Percentiles rank a stretch among this genome's conserved stretches.
phyloP scores from a whole-genome alignment of 805 yeast species.

The Ogataea pilisensis region DNA sequence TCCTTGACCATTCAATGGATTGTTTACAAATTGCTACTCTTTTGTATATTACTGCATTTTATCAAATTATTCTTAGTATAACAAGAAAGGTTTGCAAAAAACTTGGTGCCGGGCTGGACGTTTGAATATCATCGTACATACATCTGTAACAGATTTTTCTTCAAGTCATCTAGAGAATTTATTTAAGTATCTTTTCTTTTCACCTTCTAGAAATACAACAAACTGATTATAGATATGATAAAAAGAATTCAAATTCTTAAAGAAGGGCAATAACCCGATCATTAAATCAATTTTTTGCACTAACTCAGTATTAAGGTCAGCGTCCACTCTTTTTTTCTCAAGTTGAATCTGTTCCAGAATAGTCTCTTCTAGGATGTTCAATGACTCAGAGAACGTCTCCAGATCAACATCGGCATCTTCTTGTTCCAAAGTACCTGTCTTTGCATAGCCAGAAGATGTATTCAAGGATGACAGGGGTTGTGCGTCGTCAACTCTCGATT shows the following conservation, averaged over 20 bases:
- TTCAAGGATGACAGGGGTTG: background rate
- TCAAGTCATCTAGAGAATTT: slow-evolving; percentile 10
- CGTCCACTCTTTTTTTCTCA: slow-evolving; percentile 23
- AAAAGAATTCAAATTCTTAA: slow-evolving; percentile 49
- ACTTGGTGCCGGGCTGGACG: no score
- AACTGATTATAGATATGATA: slow-evolving; percentile 47
- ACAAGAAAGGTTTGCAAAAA: no score
- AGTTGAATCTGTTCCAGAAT: slow-evolving; percentile 38
- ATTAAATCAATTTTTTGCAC: slow-evolving; percentile 44
- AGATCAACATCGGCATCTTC: slow-evolving; percentile 14
- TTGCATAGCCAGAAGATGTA: background rate
- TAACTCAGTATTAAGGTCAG: slow-evolving; percentile 32
- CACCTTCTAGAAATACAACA: slow-evolving; percentile 36
- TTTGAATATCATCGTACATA: no score
- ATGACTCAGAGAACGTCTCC: slow-evolving; percentile 33
- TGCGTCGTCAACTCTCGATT: background rate
- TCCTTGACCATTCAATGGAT: no score
- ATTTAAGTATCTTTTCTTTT: slow-evolving; percentile 29
- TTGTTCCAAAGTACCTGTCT: slow-evolving; percentile 1
- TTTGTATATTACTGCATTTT: no score
- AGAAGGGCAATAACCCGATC: slow-evolving; percentile 46
- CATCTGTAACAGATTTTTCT: no score
- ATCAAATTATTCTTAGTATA: no score
- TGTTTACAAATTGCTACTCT: no score
- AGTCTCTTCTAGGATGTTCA: slow-evolving; percentile 42